Percentiles rank a stretch among this genome's conserved stretches.
phyloP scores from a whole-genome alignment of 192 early-diverging fungal genomes.

The Backusella westeae region DNA sequence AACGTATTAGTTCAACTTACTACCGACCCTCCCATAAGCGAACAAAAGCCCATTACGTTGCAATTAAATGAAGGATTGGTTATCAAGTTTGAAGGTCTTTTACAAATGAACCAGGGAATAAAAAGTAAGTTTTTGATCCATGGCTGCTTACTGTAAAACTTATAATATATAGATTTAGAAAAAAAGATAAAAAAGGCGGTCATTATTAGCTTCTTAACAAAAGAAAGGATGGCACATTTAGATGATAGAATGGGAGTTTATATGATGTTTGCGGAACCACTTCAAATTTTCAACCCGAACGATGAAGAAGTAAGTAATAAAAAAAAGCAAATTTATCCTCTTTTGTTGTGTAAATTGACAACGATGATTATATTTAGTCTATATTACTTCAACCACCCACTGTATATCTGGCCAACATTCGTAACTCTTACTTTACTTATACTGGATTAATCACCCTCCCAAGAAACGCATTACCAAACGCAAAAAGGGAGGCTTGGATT shows the following conservation, averaged over 20 bases:
- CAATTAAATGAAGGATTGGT: conserved; percentile 18
- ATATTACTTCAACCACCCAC: conserved; percentile 20
- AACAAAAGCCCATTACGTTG: conserved; percentile 12
- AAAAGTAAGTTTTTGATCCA: neutral
- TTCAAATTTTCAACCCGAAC: conserved; percentile 2
- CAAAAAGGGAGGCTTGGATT: conserved; percentile 13
- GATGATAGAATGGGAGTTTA: conserved; percentile 20
- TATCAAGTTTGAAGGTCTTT: conserved; percentile 25
- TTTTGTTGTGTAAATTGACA: neutral
- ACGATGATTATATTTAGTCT: neutral
- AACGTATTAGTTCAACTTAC: conserved; percentile 25
- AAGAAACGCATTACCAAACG: neutral
- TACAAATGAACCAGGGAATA: neutral
- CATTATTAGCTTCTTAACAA: conserved; percentile 24
- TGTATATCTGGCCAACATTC: conserved; percentile 12
- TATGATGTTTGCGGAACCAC: conserved; percentile 27
- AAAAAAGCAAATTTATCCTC: no score
- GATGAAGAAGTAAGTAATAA: conserved; percentile 2
- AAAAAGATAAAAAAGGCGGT: conserved; percentile 12
- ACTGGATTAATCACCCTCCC: conserved; percentile 21
- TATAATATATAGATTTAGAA: neutral
- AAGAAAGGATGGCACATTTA: conserved; percentile 12
- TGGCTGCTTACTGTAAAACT: neutral
- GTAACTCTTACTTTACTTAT: conserved; percentile 22
- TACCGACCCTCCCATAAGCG: conserved; percentile 16